Evolutionary conservation across 1,284 basidiomycete species (phyloP).

Genomic region (Ceratobasidium sp.): DNA sequence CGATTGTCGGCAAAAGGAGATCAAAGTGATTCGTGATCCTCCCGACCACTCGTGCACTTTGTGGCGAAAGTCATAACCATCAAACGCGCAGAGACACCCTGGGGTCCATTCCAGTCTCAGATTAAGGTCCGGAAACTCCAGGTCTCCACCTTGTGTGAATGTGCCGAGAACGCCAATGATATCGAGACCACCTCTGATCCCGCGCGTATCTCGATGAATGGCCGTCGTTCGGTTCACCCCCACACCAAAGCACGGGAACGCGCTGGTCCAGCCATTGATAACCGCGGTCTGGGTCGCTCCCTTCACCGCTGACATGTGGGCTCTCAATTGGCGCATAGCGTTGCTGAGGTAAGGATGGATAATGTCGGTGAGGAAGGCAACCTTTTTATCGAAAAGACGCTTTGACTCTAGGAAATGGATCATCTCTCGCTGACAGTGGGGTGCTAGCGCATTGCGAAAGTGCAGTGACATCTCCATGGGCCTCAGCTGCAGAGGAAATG

Average conservation of each 20-base stretch:
- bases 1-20: conserved; percentile 7
- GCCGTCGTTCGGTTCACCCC: background rate
- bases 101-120: conserved; percentile 9
- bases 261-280: conserved; percentile 22
- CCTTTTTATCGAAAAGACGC: background rate
- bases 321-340: background rate
- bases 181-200: conserved; percentile 11
- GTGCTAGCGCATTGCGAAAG: background rate
- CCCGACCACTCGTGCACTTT: background rate
- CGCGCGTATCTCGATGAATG: background rate
- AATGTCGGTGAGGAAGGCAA: background rate
- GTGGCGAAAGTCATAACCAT: conserved; percentile 17
- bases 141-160: background rate
- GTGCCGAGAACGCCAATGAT: conserved; percentile 14
- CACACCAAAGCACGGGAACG: conserved; percentile 1
- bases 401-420: background rate
- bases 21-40: background rate
- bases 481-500: background rate
- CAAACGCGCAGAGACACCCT: conserved; percentile 10
- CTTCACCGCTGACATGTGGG: background rate
- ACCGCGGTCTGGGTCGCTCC: background rate
- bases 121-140: background rate
- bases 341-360: background rate
- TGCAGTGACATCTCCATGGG: background rate
- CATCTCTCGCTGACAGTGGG: background rate